phyloP scores from a whole-genome alignment of 805 yeast species.

The Candida ortonii region DNA sequence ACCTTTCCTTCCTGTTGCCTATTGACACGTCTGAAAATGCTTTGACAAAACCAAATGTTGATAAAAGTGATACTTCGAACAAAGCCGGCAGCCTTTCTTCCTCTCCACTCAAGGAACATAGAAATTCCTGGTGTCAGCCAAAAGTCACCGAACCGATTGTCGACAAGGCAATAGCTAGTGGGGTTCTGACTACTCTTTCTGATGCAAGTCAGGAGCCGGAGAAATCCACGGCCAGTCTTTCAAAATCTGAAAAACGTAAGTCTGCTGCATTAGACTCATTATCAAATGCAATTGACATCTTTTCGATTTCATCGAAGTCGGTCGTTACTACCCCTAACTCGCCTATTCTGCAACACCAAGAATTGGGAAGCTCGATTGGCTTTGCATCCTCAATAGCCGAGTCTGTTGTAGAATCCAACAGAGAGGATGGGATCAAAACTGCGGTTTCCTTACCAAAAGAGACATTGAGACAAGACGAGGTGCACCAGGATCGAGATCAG shows the following conservation, averaged over 20 bases:
- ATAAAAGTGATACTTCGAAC: slow-evolving; percentile 15
- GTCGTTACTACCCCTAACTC: slow-evolving; percentile 18
- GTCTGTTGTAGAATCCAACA: too few relatives aligned
- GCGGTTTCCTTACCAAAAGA: too few relatives aligned
- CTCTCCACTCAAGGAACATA: slow-evolving; percentile 29
- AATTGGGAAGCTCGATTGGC: too few relatives aligned
- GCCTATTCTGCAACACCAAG: slow-evolving; percentile 10
- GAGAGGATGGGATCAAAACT: too few relatives aligned
- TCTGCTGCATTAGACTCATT: slow-evolving; percentile 34
- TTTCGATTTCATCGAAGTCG: slow-evolving; percentile 24
- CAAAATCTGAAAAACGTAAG: slow-evolving; percentile 29
- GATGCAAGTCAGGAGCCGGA: slow-evolving; percentile 7
- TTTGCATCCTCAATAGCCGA: too few relatives aligned
- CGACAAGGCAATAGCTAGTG: slow-evolving; percentile 32
- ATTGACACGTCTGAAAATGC: slow-evolving; percentile 24
- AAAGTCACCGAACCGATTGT: slow-evolving; percentile 32
- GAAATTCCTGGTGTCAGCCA: slow-evolving; percentile 31
- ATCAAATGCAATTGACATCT: slow-evolving; percentile 31
- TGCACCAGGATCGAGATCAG: too few relatives aligned
- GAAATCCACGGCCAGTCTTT: slow-evolving; percentile 5
- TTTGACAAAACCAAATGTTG: slow-evolving; percentile 19
- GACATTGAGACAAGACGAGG: too few relatives aligned
- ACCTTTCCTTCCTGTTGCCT: slow-evolving; percentile 30
- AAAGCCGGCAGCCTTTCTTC: slow-evolving; percentile 21
- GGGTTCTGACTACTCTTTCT: slow-evolving; percentile 26